A percentile compares a stretch with the other conserved stretches of the same genome.
phyloP scores from a whole-genome alignment of 108 stramenopile species.

The Epithemia pelagica region DNA sequence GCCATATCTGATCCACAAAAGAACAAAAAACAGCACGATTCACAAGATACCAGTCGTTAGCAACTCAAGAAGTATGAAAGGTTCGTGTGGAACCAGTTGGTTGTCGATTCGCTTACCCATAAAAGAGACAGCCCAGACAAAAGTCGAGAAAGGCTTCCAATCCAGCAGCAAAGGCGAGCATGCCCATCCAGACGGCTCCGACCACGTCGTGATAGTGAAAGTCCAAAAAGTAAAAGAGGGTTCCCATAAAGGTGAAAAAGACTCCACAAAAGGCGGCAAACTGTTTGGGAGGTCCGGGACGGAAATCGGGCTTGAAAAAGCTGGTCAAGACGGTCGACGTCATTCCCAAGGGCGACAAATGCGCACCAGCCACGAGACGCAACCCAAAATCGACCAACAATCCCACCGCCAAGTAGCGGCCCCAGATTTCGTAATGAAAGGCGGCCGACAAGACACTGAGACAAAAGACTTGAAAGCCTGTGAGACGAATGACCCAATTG shows the following conservation, averaged over 20 bases:
- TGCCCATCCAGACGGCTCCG: slow-evolving; percentile 22
- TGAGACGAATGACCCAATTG: slow-evolving; percentile 24
- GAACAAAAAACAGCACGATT: no score
- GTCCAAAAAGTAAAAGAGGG: slow-evolving; percentile 22
- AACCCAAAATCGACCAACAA: slow-evolving; percentile 21
- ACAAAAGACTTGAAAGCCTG: slow-evolving; percentile 15
- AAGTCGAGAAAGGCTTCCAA: slow-evolving; percentile 30
- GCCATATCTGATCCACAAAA: slow-evolving; percentile 12
- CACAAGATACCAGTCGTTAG: no score
- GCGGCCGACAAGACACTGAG: slow-evolving; percentile 15
- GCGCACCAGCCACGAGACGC: slow-evolving; percentile 18
- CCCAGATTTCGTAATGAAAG: slow-evolving; percentile 13
- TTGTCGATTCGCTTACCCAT: neutral
- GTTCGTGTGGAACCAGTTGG: no score
- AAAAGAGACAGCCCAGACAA: slow-evolving; percentile 28
- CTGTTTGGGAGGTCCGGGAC: slow-evolving; percentile 28
- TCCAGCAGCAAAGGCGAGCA: slow-evolving; percentile 17
- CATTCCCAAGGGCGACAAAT: slow-evolving; percentile 20
- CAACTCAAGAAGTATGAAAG: no score
- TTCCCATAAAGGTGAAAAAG: slow-evolving; percentile 16
- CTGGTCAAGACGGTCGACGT: slow-evolving; percentile 18
- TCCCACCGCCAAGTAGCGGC: slow-evolving; percentile 18
- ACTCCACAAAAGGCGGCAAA: slow-evolving; percentile 26
- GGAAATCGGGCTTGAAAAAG: slow-evolving; percentile 14
- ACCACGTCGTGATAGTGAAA: slow-evolving; percentile 18